These are phyloP conservation scores for Chimonanthus praecox DNA, from an alignment of 164 flowering plant species.

Conservation along the genomic window DNA sequence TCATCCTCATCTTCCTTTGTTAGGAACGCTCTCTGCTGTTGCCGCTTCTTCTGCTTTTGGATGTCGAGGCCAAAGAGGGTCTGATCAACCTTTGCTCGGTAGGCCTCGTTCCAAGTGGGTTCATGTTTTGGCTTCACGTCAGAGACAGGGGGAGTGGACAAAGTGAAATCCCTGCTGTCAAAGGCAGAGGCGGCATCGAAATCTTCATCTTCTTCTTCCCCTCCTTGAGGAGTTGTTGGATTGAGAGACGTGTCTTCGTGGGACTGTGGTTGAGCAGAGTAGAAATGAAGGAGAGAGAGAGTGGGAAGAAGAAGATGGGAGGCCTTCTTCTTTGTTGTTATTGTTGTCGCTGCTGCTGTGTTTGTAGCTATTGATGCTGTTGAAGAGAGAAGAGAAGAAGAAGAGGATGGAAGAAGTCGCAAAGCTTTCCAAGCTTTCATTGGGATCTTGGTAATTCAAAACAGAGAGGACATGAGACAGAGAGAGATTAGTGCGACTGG, in stretches of 20 bases:
- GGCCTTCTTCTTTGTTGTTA: background rate
- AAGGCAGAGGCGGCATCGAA: slow-evolving; percentile 26
- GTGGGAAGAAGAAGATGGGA: slow-evolving; percentile 12
- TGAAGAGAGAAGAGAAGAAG: slow-evolving; percentile 16
- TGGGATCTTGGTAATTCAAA: background rate
- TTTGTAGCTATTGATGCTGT: background rate
- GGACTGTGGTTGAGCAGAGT: slow-evolving; percentile 39
- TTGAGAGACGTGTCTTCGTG: background rate
- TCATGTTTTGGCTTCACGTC: background rate
- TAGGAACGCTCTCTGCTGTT: background rate
- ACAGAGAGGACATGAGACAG: background rate
- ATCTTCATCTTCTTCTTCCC: slow-evolving; percentile 10
- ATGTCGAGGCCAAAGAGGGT: slow-evolving; percentile 37
- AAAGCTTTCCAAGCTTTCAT: slow-evolving; percentile 31
- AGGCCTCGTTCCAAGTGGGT: slow-evolving; percentile 58
- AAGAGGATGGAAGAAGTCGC: slow-evolving; percentile 14
- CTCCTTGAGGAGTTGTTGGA: background rate
- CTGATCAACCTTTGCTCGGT: slow-evolving; percentile 47
- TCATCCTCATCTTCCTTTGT: slow-evolving; percentile 3
- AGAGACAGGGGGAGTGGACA: slow-evolving; percentile 19
- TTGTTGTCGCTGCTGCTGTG: background rate
- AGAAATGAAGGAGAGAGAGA: slow-evolving; percentile 30
- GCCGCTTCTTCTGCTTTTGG: slow-evolving; percentile 5
- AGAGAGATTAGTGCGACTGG: background rate
- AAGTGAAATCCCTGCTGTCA: slow-evolving; percentile 50